phyloP scores from a whole-genome alignment of 257 asterid genomes.

The Handroanthus guayacan region DNA sequence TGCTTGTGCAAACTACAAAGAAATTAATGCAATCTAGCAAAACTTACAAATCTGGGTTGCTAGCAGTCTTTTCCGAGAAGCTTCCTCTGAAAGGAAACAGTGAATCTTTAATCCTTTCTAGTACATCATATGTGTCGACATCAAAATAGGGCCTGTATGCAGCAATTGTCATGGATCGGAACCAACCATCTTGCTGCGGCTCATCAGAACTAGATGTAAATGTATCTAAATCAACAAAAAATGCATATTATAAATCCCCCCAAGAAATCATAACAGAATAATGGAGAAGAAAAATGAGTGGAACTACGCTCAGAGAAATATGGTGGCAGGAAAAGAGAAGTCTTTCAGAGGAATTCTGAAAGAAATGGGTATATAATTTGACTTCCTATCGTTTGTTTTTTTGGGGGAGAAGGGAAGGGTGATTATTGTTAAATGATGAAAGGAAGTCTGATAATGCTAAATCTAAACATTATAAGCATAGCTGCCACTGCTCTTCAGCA shows the following conservation, averaged over 20 bases:
- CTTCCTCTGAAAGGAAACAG: slow-evolving; percentile 87
- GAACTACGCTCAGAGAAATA: not conserved
- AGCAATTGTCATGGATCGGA: slow-evolving; percentile 77
- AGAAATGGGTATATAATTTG: not conserved
- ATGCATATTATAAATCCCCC: not conserved
- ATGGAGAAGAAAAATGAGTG: not conserved
- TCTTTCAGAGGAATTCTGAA: slow-evolving; percentile 7
- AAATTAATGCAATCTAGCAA: slow-evolving; percentile 12
- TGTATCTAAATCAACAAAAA: slow-evolving; percentile 62
- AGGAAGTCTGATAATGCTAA: not conserved
- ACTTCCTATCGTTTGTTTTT: not conserved
- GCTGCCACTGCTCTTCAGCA: slow-evolving; percentile 12
- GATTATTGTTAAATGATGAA: slow-evolving; percentile 20
- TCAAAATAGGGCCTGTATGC: slow-evolving; percentile 97
- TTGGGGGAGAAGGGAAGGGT: slow-evolving; percentile 6
- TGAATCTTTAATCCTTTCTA: slow-evolving; percentile 91
- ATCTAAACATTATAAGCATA: not conserved
- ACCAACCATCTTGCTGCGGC: slow-evolving; percentile 89
- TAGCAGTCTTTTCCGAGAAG: slow-evolving; percentile 86
- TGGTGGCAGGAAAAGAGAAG: slow-evolving; percentile 16
- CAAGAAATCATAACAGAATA: not conserved
- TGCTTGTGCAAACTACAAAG: slow-evolving; percentile 15
- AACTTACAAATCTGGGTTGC: slow-evolving; percentile 89
- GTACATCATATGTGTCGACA: slow-evolving; percentile 94
- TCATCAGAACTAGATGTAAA: slow-evolving; percentile 78